Evolutionary conservation across 192 early-diverging fungal genomes (phyloP).

Genomic region (Nowakowskiella sp.): DNA sequence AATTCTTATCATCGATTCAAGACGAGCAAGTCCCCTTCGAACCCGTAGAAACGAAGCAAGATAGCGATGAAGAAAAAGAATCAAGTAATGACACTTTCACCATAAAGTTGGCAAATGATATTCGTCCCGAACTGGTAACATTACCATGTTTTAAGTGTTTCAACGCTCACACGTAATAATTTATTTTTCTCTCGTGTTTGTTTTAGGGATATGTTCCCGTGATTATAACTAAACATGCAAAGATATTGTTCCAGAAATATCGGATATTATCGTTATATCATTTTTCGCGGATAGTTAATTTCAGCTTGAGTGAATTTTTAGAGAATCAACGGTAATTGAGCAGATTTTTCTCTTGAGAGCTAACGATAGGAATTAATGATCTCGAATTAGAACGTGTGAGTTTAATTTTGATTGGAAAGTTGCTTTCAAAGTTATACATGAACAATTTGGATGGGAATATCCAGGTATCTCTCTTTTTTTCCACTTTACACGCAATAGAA

Average conservation of each 20-base stretch:
- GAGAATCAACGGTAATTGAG: not conserved
- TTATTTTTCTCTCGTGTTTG: slow-evolving; percentile 2
- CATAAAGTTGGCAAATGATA: not conserved
- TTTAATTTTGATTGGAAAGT: slow-evolving; percentile 10
- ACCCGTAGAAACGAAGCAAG: too few relatives aligned
- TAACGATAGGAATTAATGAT: slow-evolving; percentile 2
- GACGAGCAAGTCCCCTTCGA: too few relatives aligned
- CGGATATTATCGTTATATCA: not conserved
- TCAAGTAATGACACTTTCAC: not conserved
- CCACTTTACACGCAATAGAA: too few relatives aligned
- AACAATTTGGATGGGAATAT: slow-evolving; percentile 29
- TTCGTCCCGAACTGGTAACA: not conserved
- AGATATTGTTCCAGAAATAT: not conserved
- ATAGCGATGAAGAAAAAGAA: slow-evolving; percentile 60
- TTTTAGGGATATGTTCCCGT: not conserved
- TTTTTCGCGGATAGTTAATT: not conserved
- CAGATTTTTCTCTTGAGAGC: not conserved
- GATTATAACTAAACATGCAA: not conserved
- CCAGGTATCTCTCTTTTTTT: too few relatives aligned
- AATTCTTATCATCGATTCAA: slow-evolving; percentile 71
- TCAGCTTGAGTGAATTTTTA: not conserved
- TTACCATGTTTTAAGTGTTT: not conserved
- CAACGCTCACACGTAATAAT: not conserved
- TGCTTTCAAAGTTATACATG: slow-evolving; percentile 20
- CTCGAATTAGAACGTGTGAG: slow-evolving; percentile 2